Evolutionary conservation across 2,329 filamentous ascomycete species (phyloP).

Genomic region (Alternaria dauci): DNA sequence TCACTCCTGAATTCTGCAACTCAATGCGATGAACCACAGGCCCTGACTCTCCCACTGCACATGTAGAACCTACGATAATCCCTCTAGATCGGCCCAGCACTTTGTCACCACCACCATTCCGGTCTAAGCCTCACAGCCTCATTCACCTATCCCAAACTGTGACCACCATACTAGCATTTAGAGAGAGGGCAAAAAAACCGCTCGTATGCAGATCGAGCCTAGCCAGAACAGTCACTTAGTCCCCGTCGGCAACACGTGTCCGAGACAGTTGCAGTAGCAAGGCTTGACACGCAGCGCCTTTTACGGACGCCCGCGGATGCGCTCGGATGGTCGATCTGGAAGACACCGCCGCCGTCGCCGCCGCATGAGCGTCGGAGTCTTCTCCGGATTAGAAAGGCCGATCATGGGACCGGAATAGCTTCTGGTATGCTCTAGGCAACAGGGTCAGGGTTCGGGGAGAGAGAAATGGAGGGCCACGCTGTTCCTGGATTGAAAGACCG

Average conservation of each 20-base stretch:
- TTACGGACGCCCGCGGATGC: background rate
- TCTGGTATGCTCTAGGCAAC: background rate
- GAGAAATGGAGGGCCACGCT: background rate
- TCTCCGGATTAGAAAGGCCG: background rate
- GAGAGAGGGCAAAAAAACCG: background rate
- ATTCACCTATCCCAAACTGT: background rate
- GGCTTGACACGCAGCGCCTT: background rate
- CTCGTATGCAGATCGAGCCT: background rate
- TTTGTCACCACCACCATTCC: background rate
- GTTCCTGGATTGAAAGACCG: constrained; percentile 1
- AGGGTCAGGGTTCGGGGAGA: background rate
- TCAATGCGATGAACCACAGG: background rate
- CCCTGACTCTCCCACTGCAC: background rate
- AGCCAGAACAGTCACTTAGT: background rate
- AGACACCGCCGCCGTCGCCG: background rate
- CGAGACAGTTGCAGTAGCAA: background rate
- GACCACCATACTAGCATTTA: background rate
- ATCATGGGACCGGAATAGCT: background rate
- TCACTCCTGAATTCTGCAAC: background rate
- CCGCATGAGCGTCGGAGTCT: background rate
- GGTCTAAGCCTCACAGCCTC: constrained; percentile 2
- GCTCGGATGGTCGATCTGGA: background rate
- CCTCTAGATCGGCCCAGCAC: background rate
- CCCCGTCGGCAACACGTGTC: background rate
- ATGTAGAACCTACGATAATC: background rate